Conservation (phyloP, 495 filamentous ascomycete species). For the Lindgomyces ingoldianus region DNA sequence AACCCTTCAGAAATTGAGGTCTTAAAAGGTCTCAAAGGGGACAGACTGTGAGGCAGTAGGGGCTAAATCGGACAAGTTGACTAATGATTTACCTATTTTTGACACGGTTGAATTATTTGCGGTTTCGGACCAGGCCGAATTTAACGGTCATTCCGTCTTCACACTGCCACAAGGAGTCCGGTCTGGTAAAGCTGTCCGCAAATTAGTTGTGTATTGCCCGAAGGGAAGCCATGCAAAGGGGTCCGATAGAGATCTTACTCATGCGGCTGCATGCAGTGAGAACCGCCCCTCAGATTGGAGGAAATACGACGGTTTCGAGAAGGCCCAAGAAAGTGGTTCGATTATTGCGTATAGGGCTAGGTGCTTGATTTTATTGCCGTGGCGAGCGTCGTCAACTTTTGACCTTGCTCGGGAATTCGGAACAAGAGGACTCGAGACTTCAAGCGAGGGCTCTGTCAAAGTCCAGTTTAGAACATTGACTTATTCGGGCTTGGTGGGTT, state of each 20-base stretch:
- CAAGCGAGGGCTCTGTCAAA: neutral
- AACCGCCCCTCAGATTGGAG: neutral
- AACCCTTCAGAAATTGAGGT: neutral
- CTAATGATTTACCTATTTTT: neutral
- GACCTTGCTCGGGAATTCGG: neutral
- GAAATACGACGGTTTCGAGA: neutral
- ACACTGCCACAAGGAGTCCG: neutral
- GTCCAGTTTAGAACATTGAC: too few relatives aligned
- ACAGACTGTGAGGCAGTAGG: neutral
- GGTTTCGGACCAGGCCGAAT: neutral
- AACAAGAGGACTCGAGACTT: neutral
- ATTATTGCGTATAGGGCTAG: neutral
- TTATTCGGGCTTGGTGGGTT: too few relatives aligned
- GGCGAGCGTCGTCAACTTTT: neutral
- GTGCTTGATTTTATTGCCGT: neutral
- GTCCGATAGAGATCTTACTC: conserved; percentile 26
- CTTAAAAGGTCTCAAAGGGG: neutral
- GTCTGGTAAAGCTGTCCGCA: neutral
- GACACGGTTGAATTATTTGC: neutral
- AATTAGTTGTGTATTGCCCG: neutral
- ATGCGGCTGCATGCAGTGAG: conserved; percentile 23
- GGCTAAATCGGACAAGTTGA: neutral
- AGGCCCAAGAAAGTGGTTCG: neutral
- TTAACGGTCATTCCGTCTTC: neutral
- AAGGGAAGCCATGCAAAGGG: neutral